Percentiles rank a stretch among this genome's conserved stretches.
phyloP scores from a whole-genome alignment of 2,329 filamentous ascomycete genomes.

The Hypomyces perniciosus region DNA sequence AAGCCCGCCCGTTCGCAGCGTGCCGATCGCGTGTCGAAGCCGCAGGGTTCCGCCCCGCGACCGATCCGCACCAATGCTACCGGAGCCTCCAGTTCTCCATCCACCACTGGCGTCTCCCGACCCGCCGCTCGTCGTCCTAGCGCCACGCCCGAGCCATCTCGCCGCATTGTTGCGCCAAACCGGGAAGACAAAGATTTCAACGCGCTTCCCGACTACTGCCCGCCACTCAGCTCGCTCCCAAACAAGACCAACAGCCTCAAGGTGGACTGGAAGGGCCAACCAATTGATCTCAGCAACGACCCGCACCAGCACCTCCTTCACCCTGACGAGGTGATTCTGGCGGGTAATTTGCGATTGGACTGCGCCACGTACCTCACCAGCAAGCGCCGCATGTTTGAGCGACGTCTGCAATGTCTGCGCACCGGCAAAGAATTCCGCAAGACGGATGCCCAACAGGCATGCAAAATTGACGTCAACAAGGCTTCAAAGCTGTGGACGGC shows the following conservation, averaged over 20 bases:
- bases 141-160: conserved; percentile 44
- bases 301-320: conserved; percentile 66
- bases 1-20: conserved; percentile 25
- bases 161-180: conserved; percentile 54
- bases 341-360: conserved; percentile 72
- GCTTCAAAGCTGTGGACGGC: conserved; percentile 87
- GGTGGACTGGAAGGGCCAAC: conserved; percentile 79
- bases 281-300: conserved; percentile 69
- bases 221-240: conserved; percentile 60
- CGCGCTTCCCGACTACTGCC: conserved; percentile 65
- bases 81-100: conserved; percentile 11
- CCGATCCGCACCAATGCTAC: conserved; percentile 28
- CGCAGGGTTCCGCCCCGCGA: conserved; percentile 26
- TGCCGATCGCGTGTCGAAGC: conserved; percentile 32
- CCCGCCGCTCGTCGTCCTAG: conserved; percentile 32
- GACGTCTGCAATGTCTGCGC: conserved; percentile 60
- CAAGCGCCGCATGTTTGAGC: conserved; percentile 86
- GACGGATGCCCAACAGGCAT: conserved; percentile 93
- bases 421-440: conserved; percentile 84
- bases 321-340: conserved; percentile 69
- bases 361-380: conserved; percentile 86
- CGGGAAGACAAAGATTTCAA: conserved; percentile 79
- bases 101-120: conserved; percentile 23
- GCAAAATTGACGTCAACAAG: conserved; percentile 98
- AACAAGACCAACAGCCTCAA: conserved; percentile 65